Conservation (phyloP, 2,329 filamentous ascomycete genomes). For the Penicillium olsonii region DNA sequence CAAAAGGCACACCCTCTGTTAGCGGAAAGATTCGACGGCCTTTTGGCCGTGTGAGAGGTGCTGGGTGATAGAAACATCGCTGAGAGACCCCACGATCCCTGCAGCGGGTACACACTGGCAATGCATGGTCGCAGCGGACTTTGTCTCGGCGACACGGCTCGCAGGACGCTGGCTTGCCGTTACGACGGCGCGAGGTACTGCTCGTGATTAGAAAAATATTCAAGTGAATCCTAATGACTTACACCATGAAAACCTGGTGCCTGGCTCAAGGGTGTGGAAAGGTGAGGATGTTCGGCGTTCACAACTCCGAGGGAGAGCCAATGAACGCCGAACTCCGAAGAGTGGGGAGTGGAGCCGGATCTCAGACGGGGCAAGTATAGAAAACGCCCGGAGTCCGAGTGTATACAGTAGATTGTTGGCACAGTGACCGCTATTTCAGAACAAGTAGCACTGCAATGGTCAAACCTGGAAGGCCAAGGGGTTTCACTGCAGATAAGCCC, state of each 20-base stretch:
- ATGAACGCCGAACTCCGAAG: conserved; percentile 17
- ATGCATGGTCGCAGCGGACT: conserved; percentile 34
- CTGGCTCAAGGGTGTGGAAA: no score
- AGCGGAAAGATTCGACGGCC: conserved; percentile 11
- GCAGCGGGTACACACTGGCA: conserved; percentile 32
- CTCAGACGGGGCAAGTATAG: background rate
- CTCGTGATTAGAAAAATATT: background rate
- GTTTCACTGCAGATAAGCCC: conserved; percentile 11
- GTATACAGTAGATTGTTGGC: background rate
- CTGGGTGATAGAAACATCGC: conserved; percentile 36
- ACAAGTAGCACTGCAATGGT: no score
- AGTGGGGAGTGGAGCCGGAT: conserved; percentile 5
- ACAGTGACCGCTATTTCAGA: conserved; percentile 3
- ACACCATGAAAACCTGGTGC: conserved; percentile 1
- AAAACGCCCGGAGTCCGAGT: no score
- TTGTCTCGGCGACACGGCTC: conserved; percentile 36
- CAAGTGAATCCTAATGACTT: background rate
- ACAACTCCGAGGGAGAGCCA: conserved; percentile 11
- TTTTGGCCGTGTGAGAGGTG: conserved; percentile 28
- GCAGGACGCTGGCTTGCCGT: conserved; percentile 35
- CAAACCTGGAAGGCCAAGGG: no score
- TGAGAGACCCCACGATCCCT: conserved; percentile 20
- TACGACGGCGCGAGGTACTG: conserved; percentile 27
- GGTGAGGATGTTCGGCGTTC: conserved; percentile 12
- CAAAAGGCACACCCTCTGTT: conserved; percentile 15